Base-by-base conservation (phyloP, 371 early-diverging fungal genomes). In the Mucor saturninus region DNA sequence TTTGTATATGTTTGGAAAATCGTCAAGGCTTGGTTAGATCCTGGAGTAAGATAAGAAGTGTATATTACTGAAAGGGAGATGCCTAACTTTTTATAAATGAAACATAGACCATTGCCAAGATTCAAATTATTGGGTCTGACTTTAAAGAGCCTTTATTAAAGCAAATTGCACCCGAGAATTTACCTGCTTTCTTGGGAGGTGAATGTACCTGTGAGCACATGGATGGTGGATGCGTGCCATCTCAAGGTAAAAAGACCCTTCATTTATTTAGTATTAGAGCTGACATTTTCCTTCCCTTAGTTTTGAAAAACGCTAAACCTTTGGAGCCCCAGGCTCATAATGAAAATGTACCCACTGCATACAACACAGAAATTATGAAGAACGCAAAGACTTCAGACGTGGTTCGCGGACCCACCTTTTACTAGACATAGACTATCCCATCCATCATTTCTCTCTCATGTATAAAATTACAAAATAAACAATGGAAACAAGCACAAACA, bases 1-100 rank as follows among this genome's bases (percentile, higher is more conserved):
- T 95, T 95, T 77, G 85, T 93, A 29, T 86, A 86, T 51, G 89
- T 91, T 38, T 95, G 93, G 90, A 87, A 84, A 32, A 83, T 93
- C 60, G 86, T 92, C 59, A 92, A 89, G 68, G 83, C 79, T 40
- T 93, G 93, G 92, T 76, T 94, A 49, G 94, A 94, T 73, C 91
- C 93, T 39, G 90, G 90, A 26, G 77, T 80, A 75, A 71, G 73
- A 61, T 40, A 15, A 51, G 38, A n/a, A 30, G 7, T 6, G 37
- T 7, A 38, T n/a, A 61, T 15, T 21, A 45, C 10, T 28, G 5
- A 50, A 30, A 15, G 21, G 26, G 30, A 5, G 2, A 29, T 50
- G 50, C 28, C 14, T 10, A 42, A 28, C 46, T 5, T 37, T 57
- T 30, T 39, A 13, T 38, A 10, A 35, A 32, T 46, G 9, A 58